phyloP scores from a whole-genome alignment of 495 filamentous ascomycete genomes.

The Aspergillus saccharolyticus region DNA sequence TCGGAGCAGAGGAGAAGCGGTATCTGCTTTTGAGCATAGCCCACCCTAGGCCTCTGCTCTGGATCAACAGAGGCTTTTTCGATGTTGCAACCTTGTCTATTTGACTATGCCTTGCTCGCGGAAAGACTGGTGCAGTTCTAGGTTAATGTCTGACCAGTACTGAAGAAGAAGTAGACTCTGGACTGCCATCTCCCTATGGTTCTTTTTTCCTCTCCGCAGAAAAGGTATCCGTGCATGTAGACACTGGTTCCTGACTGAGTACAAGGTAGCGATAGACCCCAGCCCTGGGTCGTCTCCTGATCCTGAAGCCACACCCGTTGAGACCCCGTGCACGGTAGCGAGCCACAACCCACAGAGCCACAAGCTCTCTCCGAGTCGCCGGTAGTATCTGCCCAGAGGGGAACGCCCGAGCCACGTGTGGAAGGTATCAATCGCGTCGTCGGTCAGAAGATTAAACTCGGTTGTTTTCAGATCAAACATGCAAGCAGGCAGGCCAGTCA shows the following conservation, averaged over 20 bases:
- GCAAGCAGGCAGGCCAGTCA: not conserved
- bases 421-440: not conserved
- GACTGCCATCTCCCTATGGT: not conserved
- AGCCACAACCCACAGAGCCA: not conserved
- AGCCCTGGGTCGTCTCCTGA: not conserved
- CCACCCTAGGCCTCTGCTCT: no score
- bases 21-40: no score
- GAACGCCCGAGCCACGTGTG: not conserved
- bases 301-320: not conserved
- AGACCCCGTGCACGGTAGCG: conserved; percentile 1
- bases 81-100: no score
- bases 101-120: no score
- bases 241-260: not conserved
- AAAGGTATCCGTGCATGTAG: not conserved
- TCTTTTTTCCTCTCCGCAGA: not conserved
- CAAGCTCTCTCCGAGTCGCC: no score
- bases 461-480: not conserved
- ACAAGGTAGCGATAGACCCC: not conserved
- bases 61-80: no score
- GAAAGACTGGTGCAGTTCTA: no score
- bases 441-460: not conserved
- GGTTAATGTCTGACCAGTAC: not conserved
- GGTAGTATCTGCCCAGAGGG: no score
- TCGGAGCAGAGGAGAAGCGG: no score
- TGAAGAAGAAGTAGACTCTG: not conserved